A percentile compares a stretch with the other conserved stretches of the same genome.
Conservation (phyloP, 176 grass and related monocot genomes). For the Rhipidocladum racemiflorum region DNA sequence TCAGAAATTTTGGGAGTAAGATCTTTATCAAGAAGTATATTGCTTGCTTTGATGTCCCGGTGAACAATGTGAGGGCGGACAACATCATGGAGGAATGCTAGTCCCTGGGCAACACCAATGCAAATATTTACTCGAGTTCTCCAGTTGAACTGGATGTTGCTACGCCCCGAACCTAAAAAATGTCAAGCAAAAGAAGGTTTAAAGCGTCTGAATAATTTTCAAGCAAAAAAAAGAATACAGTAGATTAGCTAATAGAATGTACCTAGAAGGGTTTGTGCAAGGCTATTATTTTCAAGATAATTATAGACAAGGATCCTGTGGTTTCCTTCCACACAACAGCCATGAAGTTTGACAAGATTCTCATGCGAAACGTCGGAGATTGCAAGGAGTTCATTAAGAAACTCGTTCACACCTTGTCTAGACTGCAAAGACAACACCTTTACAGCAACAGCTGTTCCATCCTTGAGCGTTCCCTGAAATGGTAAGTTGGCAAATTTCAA, state of each 20-base stretch:
- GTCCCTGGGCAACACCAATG: constrained; percentile 60
- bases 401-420: constrained; percentile 69
- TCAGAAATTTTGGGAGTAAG: constrained; percentile 75
- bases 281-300: constrained; percentile 79
- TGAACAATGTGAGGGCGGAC: constrained; percentile 63
- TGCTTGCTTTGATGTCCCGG: constrained; percentile 79
- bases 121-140: constrained; percentile 60
- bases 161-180: constrained; percentile 50
- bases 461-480: constrained; percentile 55
- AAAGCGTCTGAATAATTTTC: neutral
- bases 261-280: constrained; percentile 72
- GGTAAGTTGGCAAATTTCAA: constrained; percentile 20
- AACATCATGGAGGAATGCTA: constrained; percentile 60
- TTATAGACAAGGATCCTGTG: constrained; percentile 75
- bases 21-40: constrained; percentile 66
- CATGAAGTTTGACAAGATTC: constrained; percentile 69
- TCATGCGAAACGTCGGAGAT: constrained; percentile 58
- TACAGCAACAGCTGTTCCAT: constrained; percentile 71
- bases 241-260: constrained; percentile 24
- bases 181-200: constrained; percentile 16
- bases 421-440: constrained; percentile 70
- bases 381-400: constrained; percentile 57
- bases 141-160: constrained; percentile 67
- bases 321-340: constrained; percentile 67
- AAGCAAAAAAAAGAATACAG: neutral